Percentiles rank a stretch among this genome's conserved stretches.
Conservation (phyloP, 192 early-diverging fungal genomes). For the Spizellomyces sp. region DNA sequence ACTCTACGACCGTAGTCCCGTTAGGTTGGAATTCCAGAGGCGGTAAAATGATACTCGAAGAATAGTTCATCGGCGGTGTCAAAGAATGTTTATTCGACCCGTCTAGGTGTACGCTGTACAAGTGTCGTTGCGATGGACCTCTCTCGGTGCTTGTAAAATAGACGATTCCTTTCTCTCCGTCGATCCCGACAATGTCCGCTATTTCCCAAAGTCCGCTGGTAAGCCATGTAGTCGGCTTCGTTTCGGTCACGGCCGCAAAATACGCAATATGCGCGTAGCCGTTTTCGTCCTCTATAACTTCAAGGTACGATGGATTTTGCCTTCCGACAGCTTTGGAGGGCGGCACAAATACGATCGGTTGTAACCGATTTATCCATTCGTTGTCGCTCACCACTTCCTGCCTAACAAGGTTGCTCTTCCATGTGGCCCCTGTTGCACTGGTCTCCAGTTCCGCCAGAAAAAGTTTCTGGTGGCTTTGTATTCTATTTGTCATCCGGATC, state of each 20-base stretch:
- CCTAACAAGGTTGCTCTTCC: slow-evolving; percentile 77
- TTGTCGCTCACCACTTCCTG: slow-evolving; percentile 49
- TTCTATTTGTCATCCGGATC: slow-evolving; percentile 83
- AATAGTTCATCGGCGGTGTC: slow-evolving; percentile 37
- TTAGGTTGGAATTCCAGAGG: slow-evolving; percentile 2
- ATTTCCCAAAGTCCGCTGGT: slow-evolving; percentile 54
- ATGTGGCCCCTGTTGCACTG: slow-evolving; percentile 39
- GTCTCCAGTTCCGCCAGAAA: slow-evolving; percentile 46
- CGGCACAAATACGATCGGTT: slow-evolving; percentile 37
- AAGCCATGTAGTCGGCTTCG: slow-evolving; percentile 43
- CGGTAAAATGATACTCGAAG: neutral
- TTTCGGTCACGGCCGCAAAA: slow-evolving; percentile 19
- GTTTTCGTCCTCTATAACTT: slow-evolving; percentile 48
- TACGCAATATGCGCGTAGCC: slow-evolving; percentile 54
- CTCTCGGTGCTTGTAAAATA: slow-evolving; percentile 51
- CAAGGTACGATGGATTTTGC: slow-evolving; percentile 42
- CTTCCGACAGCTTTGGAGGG: slow-evolving; percentile 33
- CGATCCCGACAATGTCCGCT: slow-evolving; percentile 38
- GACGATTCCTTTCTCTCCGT: slow-evolving; percentile 39
- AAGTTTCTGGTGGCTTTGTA: slow-evolving; percentile 80
- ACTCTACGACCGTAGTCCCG: neutral
- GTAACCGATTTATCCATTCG: slow-evolving; percentile 47
- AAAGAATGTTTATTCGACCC: slow-evolving; percentile 32
- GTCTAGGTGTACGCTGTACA: slow-evolving; percentile 46
- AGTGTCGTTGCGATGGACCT: slow-evolving; percentile 51